Evolutionary conservation across 192 early-diverging fungal genomes (phyloP), one percentile per base, ranked within the genome.

Genomic region (Umbelopsis isabellina): DNA sequence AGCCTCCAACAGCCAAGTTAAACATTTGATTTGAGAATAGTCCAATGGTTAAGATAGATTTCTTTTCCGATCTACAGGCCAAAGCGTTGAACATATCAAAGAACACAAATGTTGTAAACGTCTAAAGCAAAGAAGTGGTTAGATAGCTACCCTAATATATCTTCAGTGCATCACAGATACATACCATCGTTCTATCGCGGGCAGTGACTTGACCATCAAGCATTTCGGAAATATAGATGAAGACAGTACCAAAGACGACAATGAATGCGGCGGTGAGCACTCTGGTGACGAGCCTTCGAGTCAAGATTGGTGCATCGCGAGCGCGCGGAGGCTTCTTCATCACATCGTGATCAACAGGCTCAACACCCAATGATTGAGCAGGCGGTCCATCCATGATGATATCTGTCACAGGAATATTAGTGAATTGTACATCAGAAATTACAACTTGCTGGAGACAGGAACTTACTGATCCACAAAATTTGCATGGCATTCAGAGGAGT

Each of bases 401-500:
- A 75, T 98, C 94, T 95, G 75, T 53, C 33, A 21, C 18, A 23
- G 37, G 22, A 5, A 8, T 30, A 21, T 33, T 16, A 49, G 9
- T 44, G 49, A 37, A 73, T 25, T 52, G 55, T 48, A 46, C 51
- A 10, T 25, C 27, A 30, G 27, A 1, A 23, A 49, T 8, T 37
- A 8, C 20, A 16, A 15, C 30, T 35, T 8, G 23, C 23, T 50
- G 9, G 49, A 66, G 74, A 16, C 25, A 22, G 52, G 35, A 49
- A 86, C 89, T 83, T 88, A 97, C 92, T 98, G 66, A 98, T 98
- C 95, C 94, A 98, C 65, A 98, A 80, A 77, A 98, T 97, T 75
- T 98, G 97, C 97, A 98, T 98, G 11, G 97, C 91, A 75, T 98
- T 98, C 67, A 98, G 83, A 49, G 97, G 97, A 68, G 96, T 96